These are phyloP conservation scores for Micractinium sp. DNA, from an alignment of 139 green algal species.

Conservation along the genomic window DNA sequence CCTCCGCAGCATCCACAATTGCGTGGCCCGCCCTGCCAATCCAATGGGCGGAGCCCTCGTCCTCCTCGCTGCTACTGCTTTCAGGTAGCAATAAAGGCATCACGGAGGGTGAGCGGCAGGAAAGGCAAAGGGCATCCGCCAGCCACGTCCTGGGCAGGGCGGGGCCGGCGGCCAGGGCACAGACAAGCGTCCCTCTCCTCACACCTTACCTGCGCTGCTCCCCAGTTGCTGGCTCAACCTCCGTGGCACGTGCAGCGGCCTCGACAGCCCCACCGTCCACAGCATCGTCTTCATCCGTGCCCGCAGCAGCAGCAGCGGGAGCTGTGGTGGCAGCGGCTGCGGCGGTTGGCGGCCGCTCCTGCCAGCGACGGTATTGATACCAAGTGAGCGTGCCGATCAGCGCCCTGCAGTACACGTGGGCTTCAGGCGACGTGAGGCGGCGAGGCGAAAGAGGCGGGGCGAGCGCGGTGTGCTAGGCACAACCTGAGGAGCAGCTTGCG, in stretches of 20 bases:
- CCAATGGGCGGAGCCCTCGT: no score
- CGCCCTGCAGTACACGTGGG: neutral
- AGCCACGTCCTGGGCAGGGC: no score
- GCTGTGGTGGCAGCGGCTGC: neutral
- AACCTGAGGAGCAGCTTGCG: neutral
- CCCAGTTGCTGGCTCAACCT: neutral
- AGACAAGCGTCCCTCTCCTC: no score
- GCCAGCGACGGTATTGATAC: constrained; percentile 10
- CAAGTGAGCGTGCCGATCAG: constrained; percentile 5
- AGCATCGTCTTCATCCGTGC: neutral
- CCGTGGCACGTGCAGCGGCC: neutral
- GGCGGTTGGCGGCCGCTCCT: neutral
- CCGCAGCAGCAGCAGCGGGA: neutral
- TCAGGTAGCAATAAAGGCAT: no score
- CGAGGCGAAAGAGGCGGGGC: neutral
- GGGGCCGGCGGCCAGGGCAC: no score
- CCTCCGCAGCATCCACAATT: constrained; percentile 19
- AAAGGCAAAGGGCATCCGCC: no score
- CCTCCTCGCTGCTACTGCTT: neutral
- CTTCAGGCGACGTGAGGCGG: neutral
- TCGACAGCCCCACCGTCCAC: neutral
- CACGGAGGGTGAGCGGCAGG: neutral
- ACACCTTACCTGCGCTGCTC: no score
- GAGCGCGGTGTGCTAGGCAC: neutral
- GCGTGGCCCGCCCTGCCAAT: neutral